Conservation (phyloP, 345 rosid genomes). For the Linum trigynum region DNA sequence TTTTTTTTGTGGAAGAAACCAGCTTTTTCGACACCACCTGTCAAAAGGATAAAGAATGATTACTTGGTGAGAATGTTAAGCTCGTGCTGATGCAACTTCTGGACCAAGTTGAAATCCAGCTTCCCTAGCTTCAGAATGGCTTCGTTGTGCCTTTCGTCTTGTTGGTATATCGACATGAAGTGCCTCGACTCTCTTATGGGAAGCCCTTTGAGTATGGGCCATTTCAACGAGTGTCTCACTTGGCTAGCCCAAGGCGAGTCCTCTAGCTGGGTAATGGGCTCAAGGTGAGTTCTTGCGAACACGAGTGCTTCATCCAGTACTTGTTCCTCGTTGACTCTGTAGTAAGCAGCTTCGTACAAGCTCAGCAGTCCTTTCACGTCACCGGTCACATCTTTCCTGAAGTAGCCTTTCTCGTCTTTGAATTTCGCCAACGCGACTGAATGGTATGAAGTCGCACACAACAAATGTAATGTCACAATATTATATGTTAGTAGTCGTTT, state of each 20-base stretch:
- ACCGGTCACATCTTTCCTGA: background rate
- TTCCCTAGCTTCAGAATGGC: too few relatives aligned
- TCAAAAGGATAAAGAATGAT: background rate
- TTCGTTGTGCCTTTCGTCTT: constrained; percentile 11
- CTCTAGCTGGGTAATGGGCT: too few relatives aligned
- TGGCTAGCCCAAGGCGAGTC: too few relatives aligned
- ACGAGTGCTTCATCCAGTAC: constrained; percentile 30
- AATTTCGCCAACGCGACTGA: constrained; percentile 26
- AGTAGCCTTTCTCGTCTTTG: constrained; percentile 13
- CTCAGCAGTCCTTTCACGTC: background rate
- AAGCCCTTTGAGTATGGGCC: constrained; percentile 8
- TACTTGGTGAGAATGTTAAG: constrained; percentile 14
- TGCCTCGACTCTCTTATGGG: constrained; percentile 17
- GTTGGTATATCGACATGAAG: constrained; percentile 21
- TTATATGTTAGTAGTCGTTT: too few relatives aligned
- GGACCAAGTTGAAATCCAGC: constrained; percentile 3
- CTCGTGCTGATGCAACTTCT: constrained; percentile 23
- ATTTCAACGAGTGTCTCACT: too few relatives aligned
- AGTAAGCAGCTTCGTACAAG: constrained; percentile 1
- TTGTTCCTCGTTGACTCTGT: constrained; percentile 22
- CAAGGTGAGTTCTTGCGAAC: constrained; percentile 22
- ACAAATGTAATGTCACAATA: too few relatives aligned
- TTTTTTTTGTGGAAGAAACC: too few relatives aligned
- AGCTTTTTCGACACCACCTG: too few relatives aligned
- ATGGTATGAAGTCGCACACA: too few relatives aligned